These are phyloP conservation scores for Pachysandra terminalis DNA, from an alignment of 164 flowering plant genomes.

Conservation along the genomic window DNA sequence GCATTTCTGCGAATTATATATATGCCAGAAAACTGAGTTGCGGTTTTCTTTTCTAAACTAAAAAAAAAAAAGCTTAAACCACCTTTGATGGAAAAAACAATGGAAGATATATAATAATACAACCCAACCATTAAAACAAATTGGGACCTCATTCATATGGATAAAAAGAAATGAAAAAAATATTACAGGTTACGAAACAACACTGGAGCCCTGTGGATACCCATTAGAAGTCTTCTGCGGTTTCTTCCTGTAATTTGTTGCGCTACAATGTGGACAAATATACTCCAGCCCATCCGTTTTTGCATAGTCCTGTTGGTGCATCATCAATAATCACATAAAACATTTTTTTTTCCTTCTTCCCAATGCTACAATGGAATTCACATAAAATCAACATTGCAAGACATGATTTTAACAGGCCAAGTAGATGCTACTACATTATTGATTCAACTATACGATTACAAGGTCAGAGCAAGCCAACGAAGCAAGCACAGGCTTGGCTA, in stretches of 20 bases:
- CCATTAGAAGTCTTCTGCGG: conserved; percentile 68
- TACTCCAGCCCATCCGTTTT: conserved; percentile 98
- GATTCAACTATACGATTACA: too few relatives aligned
- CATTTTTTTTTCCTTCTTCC: not conserved
- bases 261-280: conserved; percentile 91
- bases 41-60: too few relatives aligned
- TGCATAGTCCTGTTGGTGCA: conserved; percentile 83
- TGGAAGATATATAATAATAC: not conserved
- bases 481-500: too few relatives aligned
- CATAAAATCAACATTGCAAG: too few relatives aligned
- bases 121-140: not conserved
- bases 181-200: conserved; percentile 13
- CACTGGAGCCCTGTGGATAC: conserved; percentile 27
- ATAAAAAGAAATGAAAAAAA: not conserved
- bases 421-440: too few relatives aligned
- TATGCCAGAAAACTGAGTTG: too few relatives aligned
- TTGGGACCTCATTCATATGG: not conserved
- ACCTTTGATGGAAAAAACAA: not conserved
- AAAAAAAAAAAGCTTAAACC: not conserved
- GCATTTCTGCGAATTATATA: too few relatives aligned
- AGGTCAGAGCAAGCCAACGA: too few relatives aligned
- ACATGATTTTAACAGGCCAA: too few relatives aligned
- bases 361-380: too few relatives aligned
- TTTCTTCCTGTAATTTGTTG: conserved; percentile 68
- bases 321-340: not conserved